Evolutionary conservation across 768 basidiomycete species (phyloP).

Genomic region (Termitomyces sp.): DNA sequence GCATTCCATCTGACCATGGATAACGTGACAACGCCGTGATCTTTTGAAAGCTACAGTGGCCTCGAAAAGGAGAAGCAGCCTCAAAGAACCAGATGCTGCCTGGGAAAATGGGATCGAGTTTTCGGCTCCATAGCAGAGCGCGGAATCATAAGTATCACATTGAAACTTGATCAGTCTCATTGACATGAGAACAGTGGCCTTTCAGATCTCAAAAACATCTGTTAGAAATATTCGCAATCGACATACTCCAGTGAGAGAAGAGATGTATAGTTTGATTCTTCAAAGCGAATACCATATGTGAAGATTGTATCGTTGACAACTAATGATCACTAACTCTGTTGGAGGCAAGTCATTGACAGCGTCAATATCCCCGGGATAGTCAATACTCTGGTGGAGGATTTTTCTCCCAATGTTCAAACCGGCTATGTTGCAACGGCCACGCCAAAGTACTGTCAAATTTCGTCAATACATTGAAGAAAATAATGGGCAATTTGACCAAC

Average conservation of each 20-base stretch:
- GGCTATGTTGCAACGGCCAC: slow-evolving; percentile 30
- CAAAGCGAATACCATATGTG: slow-evolving; percentile 41
- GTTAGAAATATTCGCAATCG: slow-evolving; percentile 17
- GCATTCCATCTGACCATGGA: slow-evolving; percentile 30
- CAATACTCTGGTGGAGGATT: slow-evolving; percentile 35
- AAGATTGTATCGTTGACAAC: slow-evolving; percentile 37
- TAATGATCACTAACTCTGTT: slow-evolving; percentile 24
- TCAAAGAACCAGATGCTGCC: slow-evolving; percentile 36
- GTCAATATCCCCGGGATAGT: slow-evolving; percentile 22
- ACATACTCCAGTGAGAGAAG: slow-evolving; percentile 31
- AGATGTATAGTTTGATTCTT: slow-evolving; percentile 39
- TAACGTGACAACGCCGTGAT: slow-evolving; percentile 33
- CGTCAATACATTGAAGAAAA: background rate
- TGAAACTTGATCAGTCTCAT: slow-evolving; percentile 39
- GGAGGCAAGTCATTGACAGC: slow-evolving; percentile 20
- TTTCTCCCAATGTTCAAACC: slow-evolving; percentile 37
- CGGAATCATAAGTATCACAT: slow-evolving; percentile 29
- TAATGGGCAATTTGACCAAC: slow-evolving; percentile 18
- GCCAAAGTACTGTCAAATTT: slow-evolving; percentile 27
- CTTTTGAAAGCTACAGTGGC: slow-evolving; percentile 41
- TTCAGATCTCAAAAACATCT: slow-evolving; percentile 26
- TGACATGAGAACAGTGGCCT: slow-evolving; percentile 32
- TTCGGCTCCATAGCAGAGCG: slow-evolving; percentile 15
- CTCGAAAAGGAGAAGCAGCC: slow-evolving; percentile 41
- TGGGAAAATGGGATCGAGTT: slow-evolving; percentile 18